Evolutionary conservation across 345 rosid genomes (phyloP).

Genomic region (Toxicodendron radicans): DNA sequence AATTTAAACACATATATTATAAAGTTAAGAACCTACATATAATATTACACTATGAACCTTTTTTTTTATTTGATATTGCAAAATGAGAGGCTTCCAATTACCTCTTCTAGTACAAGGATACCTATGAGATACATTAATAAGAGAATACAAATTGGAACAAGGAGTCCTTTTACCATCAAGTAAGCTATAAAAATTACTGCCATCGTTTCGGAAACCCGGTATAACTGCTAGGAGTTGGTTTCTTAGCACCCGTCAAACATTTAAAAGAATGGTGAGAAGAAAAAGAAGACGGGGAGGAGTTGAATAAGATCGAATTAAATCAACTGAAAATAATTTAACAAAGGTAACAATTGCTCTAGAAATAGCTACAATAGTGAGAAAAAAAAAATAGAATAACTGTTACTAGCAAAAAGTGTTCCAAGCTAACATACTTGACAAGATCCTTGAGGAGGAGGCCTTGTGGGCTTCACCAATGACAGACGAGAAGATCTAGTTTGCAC

Average conservation of each 20-base stretch:
- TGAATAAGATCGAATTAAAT: not conserved
- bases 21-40: not conserved
- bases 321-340: too few relatives aligned
- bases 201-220: conserved; percentile 36
- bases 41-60: not conserved
- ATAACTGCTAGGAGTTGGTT: conserved; percentile 25
- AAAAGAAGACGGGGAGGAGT: too few relatives aligned
- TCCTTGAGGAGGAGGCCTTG: conserved; percentile 53
- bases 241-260: conserved; percentile 38
- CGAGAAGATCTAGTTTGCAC: conserved; percentile 49
- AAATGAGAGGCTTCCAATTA: not conserved
- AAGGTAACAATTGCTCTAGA: not conserved
- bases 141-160: not conserved
- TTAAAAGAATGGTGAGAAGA: not conserved
- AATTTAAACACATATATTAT: not conserved
- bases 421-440: conserved; percentile 48
- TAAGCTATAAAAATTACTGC: conserved; percentile 28
- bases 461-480: conserved; percentile 46
- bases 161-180: not conserved
- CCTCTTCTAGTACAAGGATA: not conserved
- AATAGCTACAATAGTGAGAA: too few relatives aligned
- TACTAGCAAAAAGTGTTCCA: not conserved
- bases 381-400: too few relatives aligned
- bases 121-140: not conserved
- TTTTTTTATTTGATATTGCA: not conserved